A percentile compares a stretch with the other conserved stretches of the same genome.
Evolutionary conservation across 2,329 filamentous ascomycete genomes (phyloP).

Genomic region (Pestalotiopsis sp.): DNA sequence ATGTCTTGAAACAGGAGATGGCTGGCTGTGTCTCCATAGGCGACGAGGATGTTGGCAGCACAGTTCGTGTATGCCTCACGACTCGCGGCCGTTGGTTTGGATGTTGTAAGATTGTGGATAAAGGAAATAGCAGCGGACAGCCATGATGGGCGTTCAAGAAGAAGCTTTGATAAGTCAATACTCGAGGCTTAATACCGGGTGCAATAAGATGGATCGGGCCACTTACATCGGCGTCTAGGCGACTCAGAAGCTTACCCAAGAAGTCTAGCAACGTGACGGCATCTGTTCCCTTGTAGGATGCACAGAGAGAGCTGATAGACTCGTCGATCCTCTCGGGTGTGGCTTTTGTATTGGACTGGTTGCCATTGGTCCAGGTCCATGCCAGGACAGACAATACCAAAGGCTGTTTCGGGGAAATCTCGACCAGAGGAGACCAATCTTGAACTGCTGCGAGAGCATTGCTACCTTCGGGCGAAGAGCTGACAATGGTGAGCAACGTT

Average conservation of each 20-base stretch:
- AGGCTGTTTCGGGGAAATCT: slow-evolving; percentile 57
- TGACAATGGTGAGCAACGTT: slow-evolving; percentile 59
- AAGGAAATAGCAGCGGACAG: slow-evolving; percentile 47
- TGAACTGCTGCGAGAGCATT: slow-evolving; percentile 46
- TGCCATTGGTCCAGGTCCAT: slow-evolving; percentile 58
- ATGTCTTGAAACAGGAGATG: slow-evolving; percentile 55
- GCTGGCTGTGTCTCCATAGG: slow-evolving; percentile 50
- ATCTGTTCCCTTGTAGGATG: slow-evolving; percentile 61
- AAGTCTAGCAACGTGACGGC: slow-evolving; percentile 62
- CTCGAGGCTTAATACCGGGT: background rate
- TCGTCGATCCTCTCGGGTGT: slow-evolving; percentile 46
- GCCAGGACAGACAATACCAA: slow-evolving; percentile 58
- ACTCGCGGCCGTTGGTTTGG: slow-evolving; percentile 56
- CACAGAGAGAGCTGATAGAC: slow-evolving; percentile 50
- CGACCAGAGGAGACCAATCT: slow-evolving; percentile 58
- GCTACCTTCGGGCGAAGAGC: slow-evolving; percentile 52
- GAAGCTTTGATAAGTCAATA: slow-evolving; percentile 37
- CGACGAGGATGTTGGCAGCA: slow-evolving; percentile 58
- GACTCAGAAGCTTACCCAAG: slow-evolving; percentile 54
- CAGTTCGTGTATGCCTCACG: slow-evolving; percentile 63
- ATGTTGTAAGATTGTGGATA: slow-evolving; percentile 56
- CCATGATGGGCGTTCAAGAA: slow-evolving; percentile 57
- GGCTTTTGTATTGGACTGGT: slow-evolving; percentile 34
- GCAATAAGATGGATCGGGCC: background rate
- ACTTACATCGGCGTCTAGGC: slow-evolving; percentile 51